Base-by-base conservation (phyloP, 176 grass and related monocot genomes). In the Raddia distichophylla region DNA sequence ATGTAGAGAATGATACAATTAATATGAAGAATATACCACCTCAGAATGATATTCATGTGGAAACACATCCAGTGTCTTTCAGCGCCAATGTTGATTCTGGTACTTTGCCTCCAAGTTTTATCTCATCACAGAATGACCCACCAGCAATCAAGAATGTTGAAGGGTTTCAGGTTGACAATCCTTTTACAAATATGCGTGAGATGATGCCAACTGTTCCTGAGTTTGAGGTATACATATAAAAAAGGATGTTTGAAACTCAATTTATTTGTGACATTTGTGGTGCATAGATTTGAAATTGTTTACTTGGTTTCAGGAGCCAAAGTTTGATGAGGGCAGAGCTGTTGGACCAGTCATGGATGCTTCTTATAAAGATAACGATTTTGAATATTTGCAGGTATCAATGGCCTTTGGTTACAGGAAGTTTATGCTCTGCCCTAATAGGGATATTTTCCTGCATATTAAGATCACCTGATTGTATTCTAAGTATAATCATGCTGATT, bases 321-420 rank as follows among this genome's bases (percentile, higher is more conserved):
- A 91, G 74, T 76, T 89, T 49, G 92, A 95, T 64, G 88, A 82
- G 75, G 91, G 74, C 15, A 85, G 64, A 79, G 52, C 73, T 84
- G 64, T 83, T 49, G 91, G 69, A 19, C 87, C 89, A 20, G 74
- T 91, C 80, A 82, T 93, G 70, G 91, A 99, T 64, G 81, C 84
- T 68, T 77, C 88, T 42, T 82, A 88, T 56, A 78, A 73, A 71
- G 97, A 99, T 71, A 81, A 90, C 52, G 87, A 99, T 95, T 80
- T 90, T 73, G 94, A 90, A 67, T 89, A 99, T 89, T 76, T 99
- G 84, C 97, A 99, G 97, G 93, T 99, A 89, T 80, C 59, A 71
- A 63, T 82, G 60, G 40, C 56, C 82, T 79, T 71, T 66, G 16
- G 33, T 80, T 73, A 13, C 46, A 83, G 64, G 65, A 77, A 71